Evolutionary conservation across 2,329 filamentous ascomycete species (phyloP).

Genomic region (Aspergillus clavatus): DNA sequence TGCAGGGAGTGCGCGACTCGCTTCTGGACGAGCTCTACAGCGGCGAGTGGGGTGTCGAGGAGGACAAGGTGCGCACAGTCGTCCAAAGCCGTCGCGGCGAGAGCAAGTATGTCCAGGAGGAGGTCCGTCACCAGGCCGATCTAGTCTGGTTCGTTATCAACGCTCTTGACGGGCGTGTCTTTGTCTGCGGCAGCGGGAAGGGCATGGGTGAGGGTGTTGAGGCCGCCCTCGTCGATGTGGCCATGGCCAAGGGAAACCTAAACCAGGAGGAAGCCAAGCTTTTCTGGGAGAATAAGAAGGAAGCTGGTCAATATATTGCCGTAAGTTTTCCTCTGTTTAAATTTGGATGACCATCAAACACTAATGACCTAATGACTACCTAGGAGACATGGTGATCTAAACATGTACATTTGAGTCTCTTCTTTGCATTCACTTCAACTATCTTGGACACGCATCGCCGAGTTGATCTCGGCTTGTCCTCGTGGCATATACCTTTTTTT

Average conservation of each 20-base stretch:
- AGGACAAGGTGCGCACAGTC: slow-evolving; percentile 77
- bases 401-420: not conserved
- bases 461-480: slow-evolving; percentile 5
- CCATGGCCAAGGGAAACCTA: slow-evolving; percentile 86
- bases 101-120: slow-evolving; percentile 92
- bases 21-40: slow-evolving; percentile 94
- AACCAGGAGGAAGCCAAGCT: slow-evolving; percentile 73
- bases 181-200: slow-evolving; percentile 91
- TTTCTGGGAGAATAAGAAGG: slow-evolving; percentile 90
- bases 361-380: slow-evolving; percentile 5
- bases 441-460: not conserved
- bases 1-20: slow-evolving; percentile 90
- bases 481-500: too few relatives aligned
- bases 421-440: not conserved
- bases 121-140: slow-evolving; percentile 84
- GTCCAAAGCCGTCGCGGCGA: slow-evolving; percentile 71
- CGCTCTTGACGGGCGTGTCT: slow-evolving; percentile 88
- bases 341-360: not conserved
- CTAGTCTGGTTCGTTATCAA: slow-evolving; percentile 99
- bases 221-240: slow-evolving; percentile 77
- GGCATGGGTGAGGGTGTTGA: slow-evolving; percentile 98
- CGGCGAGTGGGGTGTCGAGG: slow-evolving; percentile 92
- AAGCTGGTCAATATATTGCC: slow-evolving; percentile 91
- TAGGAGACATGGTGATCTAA: slow-evolving; percentile 34
- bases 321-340: slow-evolving; percentile 37